phyloP scores from a whole-genome alignment of 352 stramenopile species.

The Globisporangium orthogonon region DNA sequence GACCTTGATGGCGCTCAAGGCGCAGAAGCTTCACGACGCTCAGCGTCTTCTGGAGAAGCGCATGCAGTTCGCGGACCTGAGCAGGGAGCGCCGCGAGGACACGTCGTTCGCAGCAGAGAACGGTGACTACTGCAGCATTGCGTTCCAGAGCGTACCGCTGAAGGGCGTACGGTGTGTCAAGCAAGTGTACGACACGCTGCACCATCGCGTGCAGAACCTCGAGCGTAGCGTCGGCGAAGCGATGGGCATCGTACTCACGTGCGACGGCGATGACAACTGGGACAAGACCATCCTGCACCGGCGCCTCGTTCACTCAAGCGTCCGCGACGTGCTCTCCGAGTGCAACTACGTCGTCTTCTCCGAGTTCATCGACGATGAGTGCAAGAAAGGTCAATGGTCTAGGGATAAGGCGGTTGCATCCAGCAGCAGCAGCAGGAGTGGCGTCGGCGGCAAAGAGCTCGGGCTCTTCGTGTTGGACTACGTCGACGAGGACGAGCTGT shows the following conservation, averaged over 20 bases:
- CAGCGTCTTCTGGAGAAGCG: slow-evolving; percentile 37
- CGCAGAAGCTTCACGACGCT: slow-evolving; percentile 38
- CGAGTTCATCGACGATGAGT: slow-evolving; percentile 8
- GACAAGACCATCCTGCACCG: slow-evolving; percentile 20
- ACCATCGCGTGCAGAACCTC: slow-evolving; percentile 13
- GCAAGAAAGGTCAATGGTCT: slow-evolving; percentile 7
- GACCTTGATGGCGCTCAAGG: slow-evolving; percentile 35
- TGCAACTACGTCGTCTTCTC: slow-evolving; percentile 19
- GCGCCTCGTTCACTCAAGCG: slow-evolving; percentile 10
- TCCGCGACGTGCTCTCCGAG: slow-evolving; percentile 14
- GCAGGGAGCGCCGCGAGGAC: slow-evolving; percentile 6
- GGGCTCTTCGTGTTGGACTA: slow-evolving; percentile 21
- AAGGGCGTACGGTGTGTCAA: slow-evolving; percentile 2
- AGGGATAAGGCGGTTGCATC: neutral
- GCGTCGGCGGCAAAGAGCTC: slow-evolving; percentile 9
- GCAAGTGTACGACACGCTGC: slow-evolving; percentile 12
- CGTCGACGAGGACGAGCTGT: slow-evolving; percentile 31
- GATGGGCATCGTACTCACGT: slow-evolving; percentile 13
- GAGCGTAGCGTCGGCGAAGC: slow-evolving; percentile 10
- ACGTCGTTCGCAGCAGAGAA: slow-evolving; percentile 5
- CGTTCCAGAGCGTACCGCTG: slow-evolving; percentile 9
- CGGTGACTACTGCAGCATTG: slow-evolving; percentile 12
- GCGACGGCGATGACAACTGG: slow-evolving; percentile 14
- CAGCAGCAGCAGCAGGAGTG: neutral
- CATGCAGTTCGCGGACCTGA: slow-evolving; percentile 33